Evolutionary conservation across 805 yeast species (phyloP), one percentile per base, ranked within the genome.

Genomic region (Starmera pachycereana): DNA sequence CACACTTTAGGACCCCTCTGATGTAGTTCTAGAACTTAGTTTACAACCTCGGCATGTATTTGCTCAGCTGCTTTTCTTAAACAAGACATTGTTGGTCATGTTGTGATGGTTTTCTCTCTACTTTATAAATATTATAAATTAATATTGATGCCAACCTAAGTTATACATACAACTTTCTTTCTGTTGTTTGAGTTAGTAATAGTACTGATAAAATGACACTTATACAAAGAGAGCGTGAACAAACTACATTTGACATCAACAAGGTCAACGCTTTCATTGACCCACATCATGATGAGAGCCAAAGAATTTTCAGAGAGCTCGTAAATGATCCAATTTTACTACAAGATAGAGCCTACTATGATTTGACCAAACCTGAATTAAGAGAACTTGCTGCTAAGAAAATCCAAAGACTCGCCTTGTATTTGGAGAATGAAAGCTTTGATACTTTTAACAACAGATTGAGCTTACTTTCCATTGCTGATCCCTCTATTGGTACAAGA

Each of bases 401-500:
- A 56, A 80, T 82, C 45, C 73, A 70, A 40, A 68, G 85, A 47
- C 56, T 82, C 50, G 63, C 85, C 6, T 61, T 67, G 32, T 82
- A 79, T 56, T 69, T 80, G 59, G 90, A 65, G 46, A 53, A 58
- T 35, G 71, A 54, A 30, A 58, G 58, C 39, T 43, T 51, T 13
- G 49, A 53, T 9, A 56, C 58, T 12, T 79, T 80, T 56, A 74
- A 74, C 56, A 69, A 73, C 49, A 66, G 89, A 52, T 62, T 81
- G 44, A 70, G 77, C 29, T 48, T 79, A 41, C 59, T 80, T 28
- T 76, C 78, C 13, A 66, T 79, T 35, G 70, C 79, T 45, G 97
- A 90, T 59, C 94, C 95, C 13, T 80, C 79, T 49, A 65, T 83
- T 35, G 76, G 78, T 39, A 88, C 96, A 29, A 74, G 97, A 52